Conservation (phyloP, 805 yeast genomes). For the Kodamaea fukazawae region DNA sequence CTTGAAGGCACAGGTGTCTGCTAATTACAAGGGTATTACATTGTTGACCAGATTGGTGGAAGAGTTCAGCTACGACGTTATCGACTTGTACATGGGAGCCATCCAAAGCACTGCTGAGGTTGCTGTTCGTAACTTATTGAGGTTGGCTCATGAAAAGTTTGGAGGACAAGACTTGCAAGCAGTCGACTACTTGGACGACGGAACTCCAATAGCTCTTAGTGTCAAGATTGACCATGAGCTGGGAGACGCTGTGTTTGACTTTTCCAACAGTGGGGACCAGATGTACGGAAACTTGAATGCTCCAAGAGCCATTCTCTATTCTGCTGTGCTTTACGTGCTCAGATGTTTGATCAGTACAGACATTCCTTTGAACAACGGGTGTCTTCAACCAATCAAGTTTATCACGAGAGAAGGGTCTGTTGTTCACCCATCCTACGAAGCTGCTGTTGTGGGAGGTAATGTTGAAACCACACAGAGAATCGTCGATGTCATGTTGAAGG, state of each 20-base stretch:
- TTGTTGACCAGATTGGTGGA: constrained; percentile 57
- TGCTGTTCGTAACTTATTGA: constrained; percentile 52
- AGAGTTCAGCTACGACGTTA: constrained; percentile 60
- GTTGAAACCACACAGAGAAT: constrained; percentile 93
- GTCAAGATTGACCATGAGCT: constrained; percentile 47
- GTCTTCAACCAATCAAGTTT: constrained; percentile 74
- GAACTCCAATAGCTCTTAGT: constrained; percentile 59
- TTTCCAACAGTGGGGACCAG: constrained; percentile 83
- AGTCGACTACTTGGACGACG: constrained; percentile 76
- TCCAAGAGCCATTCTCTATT: constrained; percentile 83
- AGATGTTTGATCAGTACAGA: constrained; percentile 82
- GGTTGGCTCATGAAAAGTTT: constrained; percentile 37
- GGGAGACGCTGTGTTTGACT: constrained; percentile 75
- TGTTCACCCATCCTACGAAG: constrained; percentile 73
- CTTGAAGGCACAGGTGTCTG: constrained; percentile 58
- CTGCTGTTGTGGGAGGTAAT: constrained; percentile 90
- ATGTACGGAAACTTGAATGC: constrained; percentile 89
- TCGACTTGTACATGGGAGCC: constrained; percentile 74
- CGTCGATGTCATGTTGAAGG: constrained; percentile 82
- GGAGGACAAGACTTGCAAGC: constrained; percentile 45
- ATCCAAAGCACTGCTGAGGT: constrained; percentile 76
- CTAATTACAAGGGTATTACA: constrained; percentile 80
- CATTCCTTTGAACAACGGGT: constrained; percentile 93
- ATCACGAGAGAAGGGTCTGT: constrained; percentile 36
- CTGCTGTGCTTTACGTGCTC: constrained; percentile 85